Evolutionary conservation across 2,329 filamentous ascomycete species (phyloP).

Genomic region (Pleomassaria siparia): DNA sequence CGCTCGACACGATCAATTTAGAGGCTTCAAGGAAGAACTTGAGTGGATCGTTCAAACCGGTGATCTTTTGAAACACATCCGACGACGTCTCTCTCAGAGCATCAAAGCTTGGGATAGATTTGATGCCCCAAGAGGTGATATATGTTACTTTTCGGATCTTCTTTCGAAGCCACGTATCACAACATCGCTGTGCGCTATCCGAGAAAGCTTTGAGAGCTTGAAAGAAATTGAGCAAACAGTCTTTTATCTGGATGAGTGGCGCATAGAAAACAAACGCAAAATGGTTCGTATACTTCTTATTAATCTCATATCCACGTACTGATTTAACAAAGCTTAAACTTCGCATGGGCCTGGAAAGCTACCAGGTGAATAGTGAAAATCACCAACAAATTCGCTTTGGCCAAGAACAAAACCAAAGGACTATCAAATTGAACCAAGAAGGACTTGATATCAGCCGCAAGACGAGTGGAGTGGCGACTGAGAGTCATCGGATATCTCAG

Average conservation of each 20-base stretch:
- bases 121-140: conserved; percentile 5
- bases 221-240: conserved; percentile 6
- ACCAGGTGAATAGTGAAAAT: background rate
- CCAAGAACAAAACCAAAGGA: conserved; percentile 2
- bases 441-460: background rate
- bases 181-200: conserved; percentile 4
- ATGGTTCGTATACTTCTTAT: conserved; percentile 7
- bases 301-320: background rate
- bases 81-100: conserved; percentile 5
- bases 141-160: conserved; percentile 4
- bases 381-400: background rate
- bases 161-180: background rate
- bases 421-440: background rate
- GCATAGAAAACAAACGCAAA: conserved; percentile 6
- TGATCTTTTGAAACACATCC: conserved; percentile 9
- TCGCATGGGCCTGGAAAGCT: conserved; percentile 5
- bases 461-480: background rate
- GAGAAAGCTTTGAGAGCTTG: conserved; percentile 12
- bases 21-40: background rate
- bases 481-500: conserved; percentile 7
- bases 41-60: conserved; percentile 7
- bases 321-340: conserved; percentile 1
- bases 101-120: conserved; percentile 10
- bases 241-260: conserved; percentile 7
- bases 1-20: background rate